phyloP scores from a whole-genome alignment of 345 rosid species.

The Ailanthus altissimus region DNA sequence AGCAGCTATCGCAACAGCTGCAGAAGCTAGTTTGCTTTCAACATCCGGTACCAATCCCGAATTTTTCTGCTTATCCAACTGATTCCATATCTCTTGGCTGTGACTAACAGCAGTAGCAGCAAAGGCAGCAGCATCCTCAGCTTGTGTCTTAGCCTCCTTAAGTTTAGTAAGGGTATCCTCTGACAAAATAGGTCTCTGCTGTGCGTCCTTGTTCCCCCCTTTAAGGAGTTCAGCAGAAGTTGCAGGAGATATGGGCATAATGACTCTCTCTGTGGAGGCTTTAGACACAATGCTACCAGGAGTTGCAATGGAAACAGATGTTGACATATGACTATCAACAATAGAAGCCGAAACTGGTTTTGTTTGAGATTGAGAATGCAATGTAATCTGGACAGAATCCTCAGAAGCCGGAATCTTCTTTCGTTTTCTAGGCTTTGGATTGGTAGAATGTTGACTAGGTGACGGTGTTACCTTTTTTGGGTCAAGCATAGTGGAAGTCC shows the following conservation, averaged over 20 bases:
- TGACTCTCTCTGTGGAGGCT: constrained; percentile 39
- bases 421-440: constrained; percentile 72
- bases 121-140: constrained; percentile 79
- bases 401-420: constrained; percentile 60
- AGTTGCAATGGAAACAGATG: constrained; percentile 41
- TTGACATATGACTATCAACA: constrained; percentile 34
- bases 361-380: constrained; percentile 48
- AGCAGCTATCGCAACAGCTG: constrained; percentile 80
- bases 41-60: constrained; percentile 55
- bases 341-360: constrained; percentile 43
- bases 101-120: constrained; percentile 79
- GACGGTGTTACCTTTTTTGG: constrained; percentile 42
- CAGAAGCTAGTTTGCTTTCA: constrained; percentile 76
- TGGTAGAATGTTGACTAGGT: constrained; percentile 54
- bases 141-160: constrained; percentile 69
- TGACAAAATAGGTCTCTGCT: constrained; percentile 48
- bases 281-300: constrained; percentile 45
- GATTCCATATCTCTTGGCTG: constrained; percentile 73
- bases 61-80: constrained; percentile 58
- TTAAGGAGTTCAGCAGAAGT: constrained; percentile 40
- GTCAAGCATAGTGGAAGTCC: constrained; percentile 45
- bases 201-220: constrained; percentile 38
- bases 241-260: constrained; percentile 43
- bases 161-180: constrained; percentile 64
- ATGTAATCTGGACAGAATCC: constrained; percentile 43